These are phyloP conservation scores for Fusarium udum DNA, from an alignment of 2,329 filamentous ascomycete species.

Conservation along the genomic window DNA sequence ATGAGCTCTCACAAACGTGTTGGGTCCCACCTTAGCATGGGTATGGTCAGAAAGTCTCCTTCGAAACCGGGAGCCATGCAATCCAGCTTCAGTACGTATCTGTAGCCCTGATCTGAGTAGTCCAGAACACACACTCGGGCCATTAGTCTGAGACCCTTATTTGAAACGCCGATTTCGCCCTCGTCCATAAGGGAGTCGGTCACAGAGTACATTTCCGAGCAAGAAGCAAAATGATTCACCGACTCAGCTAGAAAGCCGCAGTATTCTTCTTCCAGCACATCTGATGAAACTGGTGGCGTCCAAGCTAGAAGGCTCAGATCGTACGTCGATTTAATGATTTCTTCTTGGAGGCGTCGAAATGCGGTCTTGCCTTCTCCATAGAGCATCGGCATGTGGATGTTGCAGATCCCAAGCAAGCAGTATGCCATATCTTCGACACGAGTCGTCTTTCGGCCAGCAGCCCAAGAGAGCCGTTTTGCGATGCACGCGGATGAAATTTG, in stretches of 20 bases:
- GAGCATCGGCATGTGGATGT: background rate
- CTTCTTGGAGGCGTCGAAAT: background rate
- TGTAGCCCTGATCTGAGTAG: background rate
- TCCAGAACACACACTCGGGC: rapidly evolving
- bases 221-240: background rate
- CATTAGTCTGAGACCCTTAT: background rate
- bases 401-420: background rate
- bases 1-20: background rate
- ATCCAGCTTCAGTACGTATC: background rate
- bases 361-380: background rate
- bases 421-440: background rate
- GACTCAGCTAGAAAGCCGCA: background rate
- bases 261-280: background rate
- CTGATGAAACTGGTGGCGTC: background rate
- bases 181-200: background rate
- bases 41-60: background rate
- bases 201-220: background rate
- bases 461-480: background rate
- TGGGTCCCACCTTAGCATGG: background rate
- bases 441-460: background rate
- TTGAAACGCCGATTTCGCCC: background rate
- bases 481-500: background rate
- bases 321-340: background rate
- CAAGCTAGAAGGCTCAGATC: background rate
- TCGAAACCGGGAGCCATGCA: background rate